A percentile compares a stretch with the other conserved stretches of the same genome.
Evolutionary conservation across 1,139 yeast species (phyloP).

Genomic region (Saccharomyces pastorianus): DNA sequence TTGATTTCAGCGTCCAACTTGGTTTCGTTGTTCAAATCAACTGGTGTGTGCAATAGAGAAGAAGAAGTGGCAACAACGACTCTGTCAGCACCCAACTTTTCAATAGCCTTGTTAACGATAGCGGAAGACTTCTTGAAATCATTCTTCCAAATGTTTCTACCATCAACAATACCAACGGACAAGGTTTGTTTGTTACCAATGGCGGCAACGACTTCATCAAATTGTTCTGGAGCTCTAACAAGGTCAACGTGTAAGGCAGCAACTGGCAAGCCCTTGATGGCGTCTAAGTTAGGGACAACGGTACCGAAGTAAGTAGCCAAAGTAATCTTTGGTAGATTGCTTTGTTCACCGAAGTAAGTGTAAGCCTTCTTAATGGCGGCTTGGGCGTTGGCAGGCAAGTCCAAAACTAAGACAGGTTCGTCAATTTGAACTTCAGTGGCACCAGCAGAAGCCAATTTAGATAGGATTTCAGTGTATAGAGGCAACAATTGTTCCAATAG

Average conservation of each 20-base stretch:
- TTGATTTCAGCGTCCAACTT: conserved; percentile 84
- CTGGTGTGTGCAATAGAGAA: conserved; percentile 96
- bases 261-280: conserved; percentile 85
- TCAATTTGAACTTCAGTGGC: conserved; percentile 93
- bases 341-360: conserved; percentile 35
- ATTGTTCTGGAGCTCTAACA: conserved; percentile 93
- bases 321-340: conserved; percentile 67
- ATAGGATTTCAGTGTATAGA: conserved; percentile 80
- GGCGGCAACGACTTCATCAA: conserved; percentile 68
- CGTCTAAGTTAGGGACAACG: conserved; percentile 89
- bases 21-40: conserved; percentile 84
- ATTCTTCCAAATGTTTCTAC: conserved; percentile 99
- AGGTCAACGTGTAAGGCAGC: conserved; percentile 95
- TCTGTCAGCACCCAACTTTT: conserved; percentile 79
- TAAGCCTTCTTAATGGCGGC: conserved; percentile 82
- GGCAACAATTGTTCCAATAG: conserved; percentile 84
- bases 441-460: conserved; percentile 88
- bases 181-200: conserved; percentile 63
- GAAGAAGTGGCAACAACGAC: conserved; percentile 92
- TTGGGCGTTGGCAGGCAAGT: conserved; percentile 77
- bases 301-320: conserved; percentile 96
- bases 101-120: conserved; percentile 73
- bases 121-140: conserved; percentile 81
- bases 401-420: conserved; percentile 94
- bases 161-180: conserved; percentile 95